Percentiles rank a stretch among this genome's conserved stretches.
Evolutionary conservation across 1,284 basidiomycete species (phyloP).

Genomic region (Ustilago tritici): DNA sequence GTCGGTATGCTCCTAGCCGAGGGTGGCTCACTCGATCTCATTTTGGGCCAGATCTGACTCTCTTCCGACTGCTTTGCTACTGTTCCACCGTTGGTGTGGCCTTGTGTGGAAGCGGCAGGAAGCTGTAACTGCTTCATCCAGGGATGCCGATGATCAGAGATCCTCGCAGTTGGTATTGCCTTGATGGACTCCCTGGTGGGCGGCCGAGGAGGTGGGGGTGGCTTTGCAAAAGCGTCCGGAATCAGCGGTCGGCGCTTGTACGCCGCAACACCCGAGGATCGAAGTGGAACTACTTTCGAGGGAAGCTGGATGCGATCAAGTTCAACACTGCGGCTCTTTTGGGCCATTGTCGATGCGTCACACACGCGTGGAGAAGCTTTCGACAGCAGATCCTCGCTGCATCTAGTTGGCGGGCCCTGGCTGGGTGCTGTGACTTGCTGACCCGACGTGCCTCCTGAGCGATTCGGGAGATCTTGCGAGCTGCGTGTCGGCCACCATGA

Average conservation of each 20-base stretch:
- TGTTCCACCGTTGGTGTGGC: neutral
- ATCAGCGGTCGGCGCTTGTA: slow-evolving; percentile 37
- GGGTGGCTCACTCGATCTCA: slow-evolving; percentile 4
- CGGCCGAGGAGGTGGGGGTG: neutral
- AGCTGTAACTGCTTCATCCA: slow-evolving; percentile 51
- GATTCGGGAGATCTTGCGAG: slow-evolving; percentile 8
- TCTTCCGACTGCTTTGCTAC: neutral
- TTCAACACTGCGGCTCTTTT: slow-evolving; percentile 36
- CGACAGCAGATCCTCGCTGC: slow-evolving; percentile 39
- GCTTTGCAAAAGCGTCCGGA: slow-evolving; percentile 26
- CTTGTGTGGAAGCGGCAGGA: neutral
- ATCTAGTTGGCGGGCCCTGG: slow-evolving; percentile 5
- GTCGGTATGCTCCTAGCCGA: slow-evolving; percentile 10
- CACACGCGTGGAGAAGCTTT: slow-evolving; percentile 25
- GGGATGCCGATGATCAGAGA: slow-evolving; percentile 40
- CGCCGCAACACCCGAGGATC: neutral
- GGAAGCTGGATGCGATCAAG: slow-evolving; percentile 28
- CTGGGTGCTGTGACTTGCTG: neutral
- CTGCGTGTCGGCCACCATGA: slow-evolving; percentile 35
- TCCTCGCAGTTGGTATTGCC: slow-evolving; percentile 6
- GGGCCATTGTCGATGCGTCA: slow-evolving; percentile 8
- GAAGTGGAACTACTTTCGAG: slow-evolving; percentile 35
- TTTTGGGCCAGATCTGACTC: slow-evolving; percentile 20
- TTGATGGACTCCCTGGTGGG: neutral
- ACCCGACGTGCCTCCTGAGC: neutral